Evolutionary conservation across 306 rosid genomes (phyloP).

Genomic region (Echinosophora koreensis): DNA sequence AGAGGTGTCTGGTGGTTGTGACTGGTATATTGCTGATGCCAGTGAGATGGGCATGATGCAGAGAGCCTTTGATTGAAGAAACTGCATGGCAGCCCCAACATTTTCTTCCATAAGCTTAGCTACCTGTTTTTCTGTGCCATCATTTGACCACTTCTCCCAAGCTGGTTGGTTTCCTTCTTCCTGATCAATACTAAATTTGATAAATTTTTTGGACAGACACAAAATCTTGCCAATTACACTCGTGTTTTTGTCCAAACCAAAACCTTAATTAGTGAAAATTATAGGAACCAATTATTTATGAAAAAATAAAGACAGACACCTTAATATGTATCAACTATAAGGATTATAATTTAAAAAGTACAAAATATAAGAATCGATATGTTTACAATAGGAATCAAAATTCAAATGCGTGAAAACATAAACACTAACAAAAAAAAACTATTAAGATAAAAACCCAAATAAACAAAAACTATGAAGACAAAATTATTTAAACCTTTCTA

Average conservation of each 20-base stretch:
- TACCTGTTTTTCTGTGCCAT: slow-evolving; percentile 88
- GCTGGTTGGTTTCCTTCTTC: slow-evolving; percentile 93
- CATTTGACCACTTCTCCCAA: slow-evolving; percentile 97
- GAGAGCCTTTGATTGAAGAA: slow-evolving; percentile 93
- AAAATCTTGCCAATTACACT: background rate
- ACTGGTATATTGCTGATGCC: slow-evolving; percentile 91
- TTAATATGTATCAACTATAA: too few species aligned
- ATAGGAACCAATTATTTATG: too few species aligned
- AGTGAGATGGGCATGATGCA: slow-evolving; percentile 96
- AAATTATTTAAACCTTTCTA: too few species aligned
- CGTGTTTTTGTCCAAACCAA: background rate
- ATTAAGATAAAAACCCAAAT: too few species aligned
- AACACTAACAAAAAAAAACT: too few species aligned
- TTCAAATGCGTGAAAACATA: too few species aligned
- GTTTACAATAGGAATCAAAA: too few species aligned
- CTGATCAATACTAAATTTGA: slow-evolving; percentile 50
- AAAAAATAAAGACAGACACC: too few species aligned
- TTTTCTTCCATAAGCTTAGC: slow-evolving; percentile 97
- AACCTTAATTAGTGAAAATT: too few species aligned
- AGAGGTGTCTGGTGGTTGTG: slow-evolving; percentile 83
- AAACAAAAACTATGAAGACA: too few species aligned
- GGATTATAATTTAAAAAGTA: too few species aligned
- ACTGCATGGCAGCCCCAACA: slow-evolving; percentile 95
- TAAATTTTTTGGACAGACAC: slow-evolving; percentile 14
- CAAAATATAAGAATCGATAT: too few species aligned